Conservation (phyloP, 805 yeast species). For the Metschnikowia rubicola region DNA sequence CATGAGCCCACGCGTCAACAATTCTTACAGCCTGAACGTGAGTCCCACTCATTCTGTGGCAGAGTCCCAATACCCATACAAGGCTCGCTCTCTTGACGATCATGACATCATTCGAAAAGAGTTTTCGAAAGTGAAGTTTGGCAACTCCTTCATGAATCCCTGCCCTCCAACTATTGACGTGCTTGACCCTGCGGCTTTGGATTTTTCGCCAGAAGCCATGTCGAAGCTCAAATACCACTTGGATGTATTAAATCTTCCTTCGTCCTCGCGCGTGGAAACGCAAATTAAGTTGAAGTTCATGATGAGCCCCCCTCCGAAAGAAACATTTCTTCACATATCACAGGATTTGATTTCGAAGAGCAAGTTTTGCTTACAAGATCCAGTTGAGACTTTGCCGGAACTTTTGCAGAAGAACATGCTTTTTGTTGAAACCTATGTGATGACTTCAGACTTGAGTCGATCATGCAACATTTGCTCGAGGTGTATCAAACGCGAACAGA, state of each 20-base stretch:
- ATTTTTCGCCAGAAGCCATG: slow-evolving; percentile 36
- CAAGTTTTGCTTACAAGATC: slow-evolving; percentile 63
- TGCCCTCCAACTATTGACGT: slow-evolving; percentile 31
- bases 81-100: slow-evolving; percentile 18
- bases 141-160: slow-evolving; percentile 39
- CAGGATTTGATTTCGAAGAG: slow-evolving; percentile 85
- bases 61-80: slow-evolving; percentile 12
- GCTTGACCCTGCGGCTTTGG: slow-evolving; percentile 33
- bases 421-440: slow-evolving; percentile 76
- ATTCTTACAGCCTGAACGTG: slow-evolving; percentile 17
- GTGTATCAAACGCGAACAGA: slow-evolving; percentile 89
- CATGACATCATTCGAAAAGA: slow-evolving; percentile 48
- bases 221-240: slow-evolving; percentile 46
- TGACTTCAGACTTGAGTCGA: slow-evolving; percentile 47
- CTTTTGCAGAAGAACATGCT: slow-evolving; percentile 50
- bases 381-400: slow-evolving; percentile 41
- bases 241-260: slow-evolving; percentile 62
- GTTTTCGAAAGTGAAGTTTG: slow-evolving; percentile 52
- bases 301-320: slow-evolving; percentile 74
- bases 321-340: slow-evolving; percentile 73
- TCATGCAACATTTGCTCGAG: slow-evolving; percentile 78
- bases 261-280: slow-evolving; percentile 88
- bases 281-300: slow-evolving; percentile 77
- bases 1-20: slow-evolving; percentile 17
- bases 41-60: slow-evolving; percentile 17